Evolutionary conservation across 495 filamentous ascomycete genomes (phyloP), one percentile per base, ranked within the genome.

Genomic region (Pseudomonodictys pantanalensis): DNA sequence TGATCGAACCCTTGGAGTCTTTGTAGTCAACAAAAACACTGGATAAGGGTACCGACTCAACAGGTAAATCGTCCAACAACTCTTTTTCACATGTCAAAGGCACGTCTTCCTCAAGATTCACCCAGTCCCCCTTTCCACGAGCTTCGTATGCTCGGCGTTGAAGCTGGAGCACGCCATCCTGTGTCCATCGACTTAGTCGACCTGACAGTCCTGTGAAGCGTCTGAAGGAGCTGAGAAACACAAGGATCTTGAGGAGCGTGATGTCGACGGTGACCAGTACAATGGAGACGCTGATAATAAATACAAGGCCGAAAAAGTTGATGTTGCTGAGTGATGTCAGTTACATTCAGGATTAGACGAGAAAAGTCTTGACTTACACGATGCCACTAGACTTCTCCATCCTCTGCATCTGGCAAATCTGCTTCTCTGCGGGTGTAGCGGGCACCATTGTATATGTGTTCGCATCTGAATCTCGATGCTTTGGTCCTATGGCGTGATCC

Each of bases 151-250:
- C 8, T 17, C 47, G 24, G 2, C 47, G 47, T 17, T 50, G 47
- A 2, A 50, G 2, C 24, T 50, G 47, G 8, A 50, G 47, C n/a
- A 50, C 47, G 18, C 47, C 47, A 28, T 50, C 47, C 24, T 50
- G 47, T 2, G n/a, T 12, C 47, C 47, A 50, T 4, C 47, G 47
- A 2, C 18, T 17, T 2, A 50, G 2, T 7, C 24, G 47, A 8
- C 3, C 24, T 3, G 3, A 3, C 3, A 50, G 47, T 7, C 47
- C 3, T 2, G 2, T 2, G 3, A 29, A 2, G 3, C 49, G 28
- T 3, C 29, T 29, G 22, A 52, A 52, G n/a, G 10, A 3, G 30
- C 5, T 10, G 5, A 52, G 30, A 10, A 20, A 52, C n/a, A 52
- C 41, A 12, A 38, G 18, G 30, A 52, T 18, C 2, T 24, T 7